Evolutionary conservation across 2,329 filamentous ascomycete species (phyloP).

Genomic region (Trichophyton mentagrophytes): DNA sequence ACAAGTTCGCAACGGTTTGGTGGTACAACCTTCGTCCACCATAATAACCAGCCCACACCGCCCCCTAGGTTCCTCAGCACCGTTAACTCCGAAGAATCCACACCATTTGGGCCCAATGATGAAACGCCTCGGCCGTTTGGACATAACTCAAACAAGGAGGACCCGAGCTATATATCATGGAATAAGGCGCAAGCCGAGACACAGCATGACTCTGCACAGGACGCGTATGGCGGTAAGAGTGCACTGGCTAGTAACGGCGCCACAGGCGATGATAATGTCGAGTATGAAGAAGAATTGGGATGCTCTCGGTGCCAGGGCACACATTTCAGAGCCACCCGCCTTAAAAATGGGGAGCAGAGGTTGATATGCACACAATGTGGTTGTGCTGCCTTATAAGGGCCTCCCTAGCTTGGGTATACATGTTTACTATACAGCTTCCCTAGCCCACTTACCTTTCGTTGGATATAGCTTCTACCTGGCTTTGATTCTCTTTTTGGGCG

Average conservation of each 20-base stretch:
- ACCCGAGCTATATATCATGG: slow-evolving; percentile 44
- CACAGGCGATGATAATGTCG: slow-evolving; percentile 27
- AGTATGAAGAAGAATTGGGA: slow-evolving; percentile 38
- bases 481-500: not conserved
- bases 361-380: slow-evolving; percentile 49
- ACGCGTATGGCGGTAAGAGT: slow-evolving; percentile 12
- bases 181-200: slow-evolving; percentile 33
- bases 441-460: not conserved
- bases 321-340: slow-evolving; percentile 50
- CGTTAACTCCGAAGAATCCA: not conserved
- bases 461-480: not conserved
- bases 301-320: slow-evolving; percentile 49
- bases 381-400: slow-evolving; percentile 7
- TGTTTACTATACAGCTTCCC: too few relatives aligned
- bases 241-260: slow-evolving; percentile 5
- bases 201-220: slow-evolving; percentile 15
- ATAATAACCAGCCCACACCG: not conserved
- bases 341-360: slow-evolving; percentile 40
- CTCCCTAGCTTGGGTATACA: not conserved
- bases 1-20: not conserved
- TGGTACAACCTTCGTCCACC: not conserved
- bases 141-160: slow-evolving; percentile 28
- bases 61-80: not conserved
- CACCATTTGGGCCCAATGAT: not conserved
- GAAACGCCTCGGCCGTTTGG: slow-evolving; percentile 32